These are phyloP conservation scores for Macadamia integrifolia DNA, from an alignment of 164 flowering plant species.

Conservation along the genomic window DNA sequence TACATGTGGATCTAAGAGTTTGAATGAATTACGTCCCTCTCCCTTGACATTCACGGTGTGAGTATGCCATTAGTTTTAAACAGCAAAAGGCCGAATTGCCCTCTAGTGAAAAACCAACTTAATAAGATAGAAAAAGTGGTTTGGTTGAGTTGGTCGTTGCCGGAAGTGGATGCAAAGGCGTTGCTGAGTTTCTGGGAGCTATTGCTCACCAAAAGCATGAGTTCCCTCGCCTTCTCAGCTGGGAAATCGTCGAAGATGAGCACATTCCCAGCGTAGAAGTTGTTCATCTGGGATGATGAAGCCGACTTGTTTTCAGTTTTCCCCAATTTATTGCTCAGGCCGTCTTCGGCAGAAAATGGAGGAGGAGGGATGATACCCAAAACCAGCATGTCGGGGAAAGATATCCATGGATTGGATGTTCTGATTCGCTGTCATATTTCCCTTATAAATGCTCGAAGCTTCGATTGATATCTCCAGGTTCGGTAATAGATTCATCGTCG, in stretches of 20 bases:
- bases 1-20: no score
- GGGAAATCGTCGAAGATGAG: constrained; percentile 51
- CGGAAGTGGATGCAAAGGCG: constrained; percentile 3
- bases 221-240: constrained; percentile 53
- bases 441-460: background rate
- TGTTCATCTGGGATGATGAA: constrained; percentile 52
- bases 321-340: constrained; percentile 4
- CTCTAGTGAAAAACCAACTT: no score
- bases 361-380: constrained; percentile 6
- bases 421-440: constrained; percentile 4
- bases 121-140: no score
- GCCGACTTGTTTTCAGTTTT: background rate
- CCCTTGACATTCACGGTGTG: no score
- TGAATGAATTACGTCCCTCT: no score
- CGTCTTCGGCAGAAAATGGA: constrained; percentile 13
- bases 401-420: constrained; percentile 30
- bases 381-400: constrained; percentile 37
- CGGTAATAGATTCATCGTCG: constrained; percentile 41
- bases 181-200: constrained; percentile 12
- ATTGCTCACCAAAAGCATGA: constrained; percentile 55
- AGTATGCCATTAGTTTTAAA: no score
- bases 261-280: constrained; percentile 63
- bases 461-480: constrained; percentile 14
- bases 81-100: no score
- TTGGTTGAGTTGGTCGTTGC: constrained; percentile 13